phyloP scores from a whole-genome alignment of 768 basidiomycete genomes.

The Cyclocybe aegerita region DNA sequence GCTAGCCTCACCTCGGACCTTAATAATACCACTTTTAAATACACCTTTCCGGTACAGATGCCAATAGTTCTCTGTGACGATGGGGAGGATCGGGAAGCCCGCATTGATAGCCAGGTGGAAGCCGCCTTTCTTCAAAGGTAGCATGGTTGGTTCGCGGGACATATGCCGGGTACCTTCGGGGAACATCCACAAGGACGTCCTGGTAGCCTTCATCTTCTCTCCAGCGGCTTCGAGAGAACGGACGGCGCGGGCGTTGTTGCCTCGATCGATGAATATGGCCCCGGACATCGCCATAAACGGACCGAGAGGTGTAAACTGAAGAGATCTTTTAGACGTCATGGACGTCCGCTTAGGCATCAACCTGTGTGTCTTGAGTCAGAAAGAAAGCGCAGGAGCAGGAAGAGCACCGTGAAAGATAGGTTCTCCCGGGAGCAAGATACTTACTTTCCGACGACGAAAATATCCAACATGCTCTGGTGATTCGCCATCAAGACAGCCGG shows the following conservation, averaged over 20 bases:
- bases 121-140: constrained; percentile 96
- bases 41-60: constrained; percentile 75
- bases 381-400: constrained; percentile 6
- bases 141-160: constrained; percentile 60
- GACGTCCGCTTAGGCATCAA: constrained; percentile 80
- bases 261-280: constrained; percentile 89
- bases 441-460: constrained; percentile 79
- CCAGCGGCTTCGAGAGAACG: constrained; percentile 76
- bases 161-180: constrained; percentile 93
- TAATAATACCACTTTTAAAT: constrained; percentile 76
- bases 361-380: constrained; percentile 33
- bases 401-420: not conserved
- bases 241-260: constrained; percentile 73
- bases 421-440: constrained; percentile 19
- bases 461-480: constrained; percentile 92
- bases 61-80: constrained; percentile 95
- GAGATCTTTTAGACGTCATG: constrained; percentile 92
- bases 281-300: constrained; percentile 90
- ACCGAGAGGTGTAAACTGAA: constrained; percentile 86
- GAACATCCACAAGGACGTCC: constrained; percentile 89
- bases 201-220: constrained; percentile 66
- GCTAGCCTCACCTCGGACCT: constrained; percentile 68
- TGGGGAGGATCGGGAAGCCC: constrained; percentile 86
- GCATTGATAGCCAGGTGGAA: constrained; percentile 95
- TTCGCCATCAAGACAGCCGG: constrained; percentile 83